These are phyloP conservation scores for Fraxinus velutina DNA, from an alignment of 305 asterid species.

Conservation along the genomic window DNA sequence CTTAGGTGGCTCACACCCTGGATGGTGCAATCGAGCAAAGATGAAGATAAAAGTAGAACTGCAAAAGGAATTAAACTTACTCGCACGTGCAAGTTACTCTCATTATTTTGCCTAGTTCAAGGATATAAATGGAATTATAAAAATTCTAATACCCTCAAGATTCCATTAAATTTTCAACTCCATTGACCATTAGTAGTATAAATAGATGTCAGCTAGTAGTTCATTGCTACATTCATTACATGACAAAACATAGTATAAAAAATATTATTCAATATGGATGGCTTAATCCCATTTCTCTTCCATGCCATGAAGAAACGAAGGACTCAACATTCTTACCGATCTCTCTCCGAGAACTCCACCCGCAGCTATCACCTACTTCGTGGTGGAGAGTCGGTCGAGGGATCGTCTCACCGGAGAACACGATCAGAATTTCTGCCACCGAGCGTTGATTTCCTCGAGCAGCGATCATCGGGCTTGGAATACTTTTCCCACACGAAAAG, in stretches of 20 bases:
- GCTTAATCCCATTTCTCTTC: slow-evolving; percentile 63
- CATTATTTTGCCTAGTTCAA: neutral
- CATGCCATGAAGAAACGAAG: slow-evolving; percentile 56
- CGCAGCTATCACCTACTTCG: slow-evolving; percentile 67
- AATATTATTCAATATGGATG: slow-evolving; percentile 45
- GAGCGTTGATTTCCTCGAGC: slow-evolving; percentile 22
- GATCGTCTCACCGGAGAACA: slow-evolving; percentile 56
- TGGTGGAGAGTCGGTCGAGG: slow-evolving; percentile 41
- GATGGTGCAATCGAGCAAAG: too few species aligned
- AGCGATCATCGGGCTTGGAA: slow-evolving; percentile 14
- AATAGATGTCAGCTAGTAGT: neutral
- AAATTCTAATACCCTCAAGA: neutral
- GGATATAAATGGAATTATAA: neutral
- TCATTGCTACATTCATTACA: neutral
- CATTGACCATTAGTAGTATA: neutral
- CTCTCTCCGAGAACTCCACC: slow-evolving; percentile 56
- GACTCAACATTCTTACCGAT: slow-evolving; percentile 44
- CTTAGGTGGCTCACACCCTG: too few species aligned
- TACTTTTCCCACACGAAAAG: slow-evolving; percentile 29
- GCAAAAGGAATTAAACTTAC: neutral
- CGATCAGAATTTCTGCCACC: slow-evolving; percentile 48
- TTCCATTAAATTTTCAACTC: neutral
- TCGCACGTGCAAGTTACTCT: neutral
- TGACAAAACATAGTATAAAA: neutral
- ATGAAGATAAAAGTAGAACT: neutral